Evolutionary conservation across 352 stramenopile genomes (phyloP), one percentile per base, ranked within the genome.

Genomic region (Globisporangium nagaii): DNA sequence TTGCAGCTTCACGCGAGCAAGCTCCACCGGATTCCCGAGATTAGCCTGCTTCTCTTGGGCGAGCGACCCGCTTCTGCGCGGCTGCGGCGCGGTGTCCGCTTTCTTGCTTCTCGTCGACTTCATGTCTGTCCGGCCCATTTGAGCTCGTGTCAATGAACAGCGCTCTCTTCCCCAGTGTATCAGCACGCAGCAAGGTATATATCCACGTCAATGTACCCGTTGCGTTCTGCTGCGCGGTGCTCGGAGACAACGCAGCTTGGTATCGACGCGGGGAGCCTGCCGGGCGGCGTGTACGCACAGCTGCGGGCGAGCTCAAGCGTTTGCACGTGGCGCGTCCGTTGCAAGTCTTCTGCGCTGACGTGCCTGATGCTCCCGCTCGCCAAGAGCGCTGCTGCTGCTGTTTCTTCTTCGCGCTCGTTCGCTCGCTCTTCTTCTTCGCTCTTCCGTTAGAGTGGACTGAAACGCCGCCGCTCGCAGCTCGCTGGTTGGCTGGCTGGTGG

Each of bases 1-100:
- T 60, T 82, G 71, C 45, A 84, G 65, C 71, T 82, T 84, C 47
- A 84, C 71, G 37, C 67, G 70, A 43, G 76, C 64, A 44, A 70
- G 58, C 58, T 84, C 71, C 7, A 82, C 65, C 17, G 74, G 67
- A 45, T 80, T 75, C 50, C 67, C 69, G 30, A 65, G 51, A 30
- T 73, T 69, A 46, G 62, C 50, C 31, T 63, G 62, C 49, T 84
- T 86, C 34, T 78, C 63, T 49, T 65, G 47, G 25, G 34, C 31
- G 62, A 55, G 25, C 44, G 24, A 27, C 43, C 58, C 50, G 28
- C 48, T 52, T 53, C 46, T 54, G 37, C 58, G 58, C 19, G 49
- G 28, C 37, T 39, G 36, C 3, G 41, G 44, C 4, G 36, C 9
- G 13, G 53, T 3, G 19, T 52, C 53, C 19, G 17, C 35, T 32